phyloP scores from a whole-genome alignment of 371 early-diverging fungal genomes.

The Nematocida sp. region DNA sequence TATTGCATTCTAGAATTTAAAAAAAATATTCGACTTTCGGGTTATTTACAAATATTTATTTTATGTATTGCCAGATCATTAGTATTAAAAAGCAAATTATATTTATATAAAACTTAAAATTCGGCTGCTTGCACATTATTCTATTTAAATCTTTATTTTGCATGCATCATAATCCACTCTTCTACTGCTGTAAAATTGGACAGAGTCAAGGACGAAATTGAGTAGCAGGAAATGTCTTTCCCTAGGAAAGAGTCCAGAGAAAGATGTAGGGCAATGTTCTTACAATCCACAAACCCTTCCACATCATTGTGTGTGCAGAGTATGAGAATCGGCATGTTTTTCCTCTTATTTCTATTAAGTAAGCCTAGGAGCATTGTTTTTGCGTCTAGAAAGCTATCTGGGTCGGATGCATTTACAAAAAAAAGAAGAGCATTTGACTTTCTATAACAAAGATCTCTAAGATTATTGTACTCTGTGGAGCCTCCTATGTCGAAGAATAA shows the following conservation, averaged over 20 bases:
- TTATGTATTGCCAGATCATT: background rate
- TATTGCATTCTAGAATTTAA: background rate
- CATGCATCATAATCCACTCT: constrained; percentile 86
- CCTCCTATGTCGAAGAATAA: constrained; percentile 65
- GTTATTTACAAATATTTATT: background rate
- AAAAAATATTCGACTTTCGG: background rate
- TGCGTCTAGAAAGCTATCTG: constrained; percentile 23
- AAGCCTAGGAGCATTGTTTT: constrained; percentile 58
- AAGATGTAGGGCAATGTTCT: constrained; percentile 83
- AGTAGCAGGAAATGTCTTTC: constrained; percentile 93
- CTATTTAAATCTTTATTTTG: constrained; percentile 63
- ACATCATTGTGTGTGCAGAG: constrained; percentile 97
- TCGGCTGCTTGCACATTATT: background rate
- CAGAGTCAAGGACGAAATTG: constrained; percentile 91
- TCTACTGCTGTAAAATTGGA: constrained; percentile 90
- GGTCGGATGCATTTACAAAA: constrained; percentile 41
- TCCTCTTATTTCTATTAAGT: constrained; percentile 62
- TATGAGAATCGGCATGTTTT: constrained; percentile 73
- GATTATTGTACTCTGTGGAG: constrained; percentile 14
- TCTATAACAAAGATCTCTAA: constrained; percentile 61
- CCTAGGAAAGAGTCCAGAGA: constrained; percentile 77
- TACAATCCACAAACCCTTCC: constrained; percentile 79
- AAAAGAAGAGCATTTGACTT: constrained; percentile 64
- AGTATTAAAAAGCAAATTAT: no score
- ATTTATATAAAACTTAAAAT: no score